Percentiles rank a stretch among this genome's conserved stretches.
These are phyloP conservation scores for Volvox carteri DNA, from an alignment of 163 green algal species.

Conservation along the genomic window DNA sequence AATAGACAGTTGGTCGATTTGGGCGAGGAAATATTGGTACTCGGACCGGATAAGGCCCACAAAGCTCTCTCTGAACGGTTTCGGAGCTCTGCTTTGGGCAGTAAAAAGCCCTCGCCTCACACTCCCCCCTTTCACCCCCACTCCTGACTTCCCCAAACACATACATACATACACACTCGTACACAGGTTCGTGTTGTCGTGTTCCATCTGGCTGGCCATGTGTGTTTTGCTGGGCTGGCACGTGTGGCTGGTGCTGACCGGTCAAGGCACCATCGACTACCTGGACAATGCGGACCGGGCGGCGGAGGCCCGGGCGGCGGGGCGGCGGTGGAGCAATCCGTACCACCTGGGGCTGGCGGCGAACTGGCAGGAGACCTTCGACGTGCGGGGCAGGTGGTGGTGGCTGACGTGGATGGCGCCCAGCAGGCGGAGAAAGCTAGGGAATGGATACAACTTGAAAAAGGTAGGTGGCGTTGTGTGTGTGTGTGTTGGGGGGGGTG, in stretches of 20 bases:
- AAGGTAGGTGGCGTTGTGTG: background rate
- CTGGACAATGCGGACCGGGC: conserved; percentile 49
- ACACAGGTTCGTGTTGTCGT: conserved; percentile 55
- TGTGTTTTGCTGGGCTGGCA: conserved; percentile 69
- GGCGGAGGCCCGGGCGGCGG: conserved; percentile 16
- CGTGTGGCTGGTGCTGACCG: conserved; percentile 70
- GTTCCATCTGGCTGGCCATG: conserved; percentile 63
- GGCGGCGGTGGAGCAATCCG: conserved; percentile 53
- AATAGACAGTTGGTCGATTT: no score
- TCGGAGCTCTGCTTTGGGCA: background rate
- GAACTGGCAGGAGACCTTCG: conserved; percentile 68
- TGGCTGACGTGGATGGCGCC: conserved; percentile 66
- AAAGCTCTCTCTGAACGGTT: background rate
- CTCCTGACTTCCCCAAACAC: background rate
- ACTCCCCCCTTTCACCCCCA: background rate
- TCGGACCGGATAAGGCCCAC: background rate
- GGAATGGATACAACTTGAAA: conserved; percentile 60
- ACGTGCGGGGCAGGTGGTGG: conserved; percentile 63
- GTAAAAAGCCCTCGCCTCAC: background rate
- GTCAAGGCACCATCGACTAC: conserved; percentile 74
- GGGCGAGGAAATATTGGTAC: no score
- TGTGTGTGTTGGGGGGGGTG: no score
- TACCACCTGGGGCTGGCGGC: conserved; percentile 61
- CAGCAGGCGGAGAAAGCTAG: conserved; percentile 37
- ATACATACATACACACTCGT: background rate